Evolutionary conservation across 371 early-diverging fungal species (phyloP).

Genomic region (Mortierella sp.): DNA sequence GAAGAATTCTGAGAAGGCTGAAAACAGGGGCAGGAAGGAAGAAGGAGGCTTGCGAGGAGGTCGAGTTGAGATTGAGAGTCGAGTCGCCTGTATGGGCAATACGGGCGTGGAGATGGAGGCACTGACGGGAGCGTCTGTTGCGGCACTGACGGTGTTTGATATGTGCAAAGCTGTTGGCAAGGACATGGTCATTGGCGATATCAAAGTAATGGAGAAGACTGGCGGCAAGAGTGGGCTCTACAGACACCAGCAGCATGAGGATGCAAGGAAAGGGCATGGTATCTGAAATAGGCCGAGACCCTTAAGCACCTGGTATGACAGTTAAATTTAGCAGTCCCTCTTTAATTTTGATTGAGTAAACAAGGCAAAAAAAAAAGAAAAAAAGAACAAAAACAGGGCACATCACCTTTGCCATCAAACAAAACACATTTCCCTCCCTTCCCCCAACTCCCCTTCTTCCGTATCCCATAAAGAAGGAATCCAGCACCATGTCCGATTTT

Average conservation of each 20-base stretch:
- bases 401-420: not conserved
- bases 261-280: slow-evolving; percentile 18
- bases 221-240: slow-evolving; percentile 83
- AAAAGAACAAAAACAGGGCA: slow-evolving; percentile 17
- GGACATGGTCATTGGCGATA: slow-evolving; percentile 62
- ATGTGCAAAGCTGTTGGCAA: slow-evolving; percentile 63
- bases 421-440: not conserved
- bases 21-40: slow-evolving; percentile 9
- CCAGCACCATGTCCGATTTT: slow-evolving; percentile 65
- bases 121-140: slow-evolving; percentile 83
- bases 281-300: slow-evolving; percentile 1
- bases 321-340: too few relatives aligned
- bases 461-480: not conserved
- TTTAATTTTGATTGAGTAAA: not conserved
- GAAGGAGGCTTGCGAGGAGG: slow-evolving; percentile 6
- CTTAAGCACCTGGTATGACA: not conserved
- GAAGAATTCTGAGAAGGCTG: slow-evolving; percentile 50
- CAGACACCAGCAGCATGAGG: slow-evolving; percentile 37
- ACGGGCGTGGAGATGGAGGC: slow-evolving; percentile 98
- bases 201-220: slow-evolving; percentile 79
- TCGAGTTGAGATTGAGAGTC: slow-evolving; percentile 65
- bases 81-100: slow-evolving; percentile 80
- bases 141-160: slow-evolving; percentile 60
- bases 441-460: not conserved
- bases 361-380: slow-evolving; percentile 8